Conservation (phyloP, 169 alveolate species). For the Plasmodium yoelii region DNA sequence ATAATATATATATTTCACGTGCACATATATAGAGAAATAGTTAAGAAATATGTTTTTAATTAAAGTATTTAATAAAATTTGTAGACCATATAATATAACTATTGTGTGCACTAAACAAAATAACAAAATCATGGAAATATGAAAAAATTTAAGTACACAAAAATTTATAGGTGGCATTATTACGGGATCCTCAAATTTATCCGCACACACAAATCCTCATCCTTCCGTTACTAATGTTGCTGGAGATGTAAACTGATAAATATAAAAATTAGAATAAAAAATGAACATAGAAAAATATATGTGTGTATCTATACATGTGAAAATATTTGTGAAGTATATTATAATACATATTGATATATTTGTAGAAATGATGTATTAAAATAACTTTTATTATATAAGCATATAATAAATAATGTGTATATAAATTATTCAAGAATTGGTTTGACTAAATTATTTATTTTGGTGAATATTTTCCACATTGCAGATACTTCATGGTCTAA, state of each 20-base stretch:
- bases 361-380: background rate
- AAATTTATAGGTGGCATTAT: constrained; percentile 64
- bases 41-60: background rate
- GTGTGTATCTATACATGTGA: background rate
- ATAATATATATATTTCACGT: background rate
- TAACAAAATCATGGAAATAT: constrained; percentile 3
- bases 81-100: background rate
- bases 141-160: constrained; percentile 12
- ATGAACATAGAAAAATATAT: background rate
- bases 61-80: background rate
- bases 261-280: background rate
- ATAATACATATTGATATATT: background rate
- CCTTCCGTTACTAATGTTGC: constrained; percentile 49
- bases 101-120: background rate
- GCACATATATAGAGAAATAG: background rate
- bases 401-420: background rate
- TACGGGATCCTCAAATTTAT: constrained; percentile 62
- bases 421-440: background rate
- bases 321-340: background rate
- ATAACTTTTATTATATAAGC: background rate
- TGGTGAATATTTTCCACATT: background rate
- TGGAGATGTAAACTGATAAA: constrained; percentile 48
- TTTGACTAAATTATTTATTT: background rate
- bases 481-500: constrained; percentile 40
- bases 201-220: constrained; percentile 14